phyloP scores from a whole-genome alignment of 78 protist genomes.

The Tieghemostelium lacteum region DNA sequence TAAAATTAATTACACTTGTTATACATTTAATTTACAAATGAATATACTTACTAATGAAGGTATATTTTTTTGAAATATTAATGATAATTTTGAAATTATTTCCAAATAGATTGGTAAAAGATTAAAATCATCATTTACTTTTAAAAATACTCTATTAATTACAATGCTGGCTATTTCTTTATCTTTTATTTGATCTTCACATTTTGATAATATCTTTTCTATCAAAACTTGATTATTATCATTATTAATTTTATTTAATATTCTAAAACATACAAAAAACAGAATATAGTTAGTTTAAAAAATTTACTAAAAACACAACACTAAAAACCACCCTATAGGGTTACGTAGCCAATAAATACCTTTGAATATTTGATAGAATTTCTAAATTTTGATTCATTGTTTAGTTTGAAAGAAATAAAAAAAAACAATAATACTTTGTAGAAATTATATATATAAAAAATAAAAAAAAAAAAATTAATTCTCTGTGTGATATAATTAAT shows the following conservation, averaged over 20 bases:
- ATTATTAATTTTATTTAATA: conserved; percentile 26
- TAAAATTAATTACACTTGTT: background rate
- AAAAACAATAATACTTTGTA: no score
- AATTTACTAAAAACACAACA: no score
- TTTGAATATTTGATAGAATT: background rate
- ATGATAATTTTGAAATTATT: conserved; percentile 9
- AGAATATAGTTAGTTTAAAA: no score
- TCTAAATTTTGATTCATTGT: background rate
- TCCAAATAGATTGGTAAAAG: background rate
- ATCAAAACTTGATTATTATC: conserved; percentile 36
- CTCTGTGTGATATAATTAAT: no score
- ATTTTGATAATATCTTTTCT: conserved; percentile 44
- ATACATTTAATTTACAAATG: background rate
- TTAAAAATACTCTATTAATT: conserved; percentile 5
- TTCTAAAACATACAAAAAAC: conserved; percentile 1
- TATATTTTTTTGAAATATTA: conserved; percentile 14
- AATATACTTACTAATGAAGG: conserved; percentile 4
- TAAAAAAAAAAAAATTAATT: no score
- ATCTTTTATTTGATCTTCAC: conserved; percentile 7
- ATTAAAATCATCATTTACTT: conserved; percentile 19
- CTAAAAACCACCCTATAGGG: no score
- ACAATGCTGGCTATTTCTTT: background rate
- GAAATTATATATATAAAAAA: no score
- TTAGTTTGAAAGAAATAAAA: background rate
- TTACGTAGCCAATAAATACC: no score